Percentiles rank a stretch among this genome's conserved stretches.
Evolutionary conservation across 1,139 yeast genomes (phyloP).

Genomic region (Waltiozyma sp.): DNA sequence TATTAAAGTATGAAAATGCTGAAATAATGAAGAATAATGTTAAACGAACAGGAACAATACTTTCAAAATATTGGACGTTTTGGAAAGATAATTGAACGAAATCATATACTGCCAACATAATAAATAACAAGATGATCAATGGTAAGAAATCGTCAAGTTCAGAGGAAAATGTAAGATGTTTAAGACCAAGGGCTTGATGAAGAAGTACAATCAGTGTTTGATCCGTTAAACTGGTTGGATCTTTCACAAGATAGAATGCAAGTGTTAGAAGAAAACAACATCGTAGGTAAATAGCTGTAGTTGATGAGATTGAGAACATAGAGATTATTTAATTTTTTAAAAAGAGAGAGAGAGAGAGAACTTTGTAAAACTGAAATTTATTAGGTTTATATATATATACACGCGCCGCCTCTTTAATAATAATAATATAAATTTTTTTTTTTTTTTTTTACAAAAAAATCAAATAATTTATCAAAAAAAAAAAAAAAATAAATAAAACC

Average conservation of each 20-base stretch:
- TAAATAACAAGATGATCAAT: slow-evolving; percentile 34
- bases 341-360: background rate
- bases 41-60: slow-evolving; percentile 60
- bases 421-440: too few species aligned
- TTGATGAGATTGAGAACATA: slow-evolving; percentile 14
- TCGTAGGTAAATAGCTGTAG: slow-evolving; percentile 24
- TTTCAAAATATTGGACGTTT: slow-evolving; percentile 47
- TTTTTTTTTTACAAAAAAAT: too few species aligned
- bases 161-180: background rate
- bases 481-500: too few species aligned
- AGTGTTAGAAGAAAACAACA: slow-evolving; percentile 31
- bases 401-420: too few species aligned
- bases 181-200: slow-evolving; percentile 40
- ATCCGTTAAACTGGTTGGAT: slow-evolving; percentile 25
- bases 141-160: slow-evolving; percentile 28
- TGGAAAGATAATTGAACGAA: slow-evolving; percentile 47
- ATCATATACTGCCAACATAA: slow-evolving; percentile 38
- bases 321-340: too few species aligned
- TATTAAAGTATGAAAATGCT: slow-evolving; percentile 21
- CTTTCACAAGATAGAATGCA: slow-evolving; percentile 29
- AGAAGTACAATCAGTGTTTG: slow-evolving; percentile 38
- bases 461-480: too few species aligned
- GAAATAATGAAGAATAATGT: slow-evolving; percentile 42
- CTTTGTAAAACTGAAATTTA: too few species aligned
- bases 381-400: too few species aligned